phyloP scores from a whole-genome alignment of 345 rosid genomes.

The Euphorbia tirucalli region DNA sequence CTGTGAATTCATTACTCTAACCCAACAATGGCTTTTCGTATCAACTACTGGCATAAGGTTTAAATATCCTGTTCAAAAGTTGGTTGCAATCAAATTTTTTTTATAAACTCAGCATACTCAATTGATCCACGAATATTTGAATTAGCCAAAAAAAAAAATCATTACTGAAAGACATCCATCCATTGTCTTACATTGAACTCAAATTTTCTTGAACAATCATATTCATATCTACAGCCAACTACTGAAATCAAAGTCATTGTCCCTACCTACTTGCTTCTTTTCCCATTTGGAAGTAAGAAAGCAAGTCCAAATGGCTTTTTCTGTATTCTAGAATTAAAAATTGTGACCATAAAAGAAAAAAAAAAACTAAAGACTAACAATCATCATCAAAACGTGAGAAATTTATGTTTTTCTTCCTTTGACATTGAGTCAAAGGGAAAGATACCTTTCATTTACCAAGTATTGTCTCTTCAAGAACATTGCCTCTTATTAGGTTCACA shows the following conservation, averaged over 20 bases:
- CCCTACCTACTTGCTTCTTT: background rate
- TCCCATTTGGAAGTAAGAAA: background rate
- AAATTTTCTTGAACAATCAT: background rate
- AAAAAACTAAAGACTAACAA: background rate
- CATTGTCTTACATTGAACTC: background rate
- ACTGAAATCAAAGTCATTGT: background rate
- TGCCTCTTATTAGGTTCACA: background rate
- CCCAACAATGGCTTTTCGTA: too few species aligned
- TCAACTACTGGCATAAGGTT: too few species aligned
- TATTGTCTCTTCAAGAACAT: background rate
- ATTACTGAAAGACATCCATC: background rate
- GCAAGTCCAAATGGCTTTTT: background rate
- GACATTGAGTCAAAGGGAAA: background rate
- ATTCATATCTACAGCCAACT: background rate
- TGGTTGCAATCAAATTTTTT: too few species aligned
- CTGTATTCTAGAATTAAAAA: background rate
- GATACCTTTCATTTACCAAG: background rate
- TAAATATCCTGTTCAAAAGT: too few species aligned
- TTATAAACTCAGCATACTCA: too few species aligned
- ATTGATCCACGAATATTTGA: too few species aligned
- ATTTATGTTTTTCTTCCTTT: background rate
- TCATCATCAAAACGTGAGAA: background rate
- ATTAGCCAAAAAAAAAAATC: too few species aligned
- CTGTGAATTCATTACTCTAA: too few species aligned
- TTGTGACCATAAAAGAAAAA: background rate